phyloP scores from a whole-genome alignment of 306 rosid genomes.

The Vigna nakashimae region DNA sequence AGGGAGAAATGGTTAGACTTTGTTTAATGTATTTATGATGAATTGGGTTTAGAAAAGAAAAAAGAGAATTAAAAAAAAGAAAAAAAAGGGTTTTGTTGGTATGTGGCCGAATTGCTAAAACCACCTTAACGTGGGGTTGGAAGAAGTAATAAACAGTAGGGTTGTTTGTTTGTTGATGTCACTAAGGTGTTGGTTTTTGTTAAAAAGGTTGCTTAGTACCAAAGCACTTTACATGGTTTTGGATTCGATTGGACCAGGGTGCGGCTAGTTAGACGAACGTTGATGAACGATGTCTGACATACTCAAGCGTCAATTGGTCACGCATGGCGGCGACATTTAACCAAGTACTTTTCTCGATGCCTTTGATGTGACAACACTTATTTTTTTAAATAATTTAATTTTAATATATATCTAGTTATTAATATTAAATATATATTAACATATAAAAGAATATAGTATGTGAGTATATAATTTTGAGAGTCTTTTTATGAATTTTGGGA shows the following conservation, averaged over 20 bases:
- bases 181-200: background rate
- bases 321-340: too few relatives aligned
- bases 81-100: conserved; percentile 4
- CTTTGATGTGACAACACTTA: too few relatives aligned
- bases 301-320: too few relatives aligned
- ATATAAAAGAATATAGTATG: too few relatives aligned
- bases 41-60: background rate
- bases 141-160: background rate
- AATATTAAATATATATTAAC: too few relatives aligned
- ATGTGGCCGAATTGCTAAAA: background rate
- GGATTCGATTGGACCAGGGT: background rate
- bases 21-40: background rate
- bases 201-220: background rate
- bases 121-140: background rate
- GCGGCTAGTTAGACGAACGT: too few relatives aligned
- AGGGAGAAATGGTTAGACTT: background rate
- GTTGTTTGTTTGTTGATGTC: background rate
- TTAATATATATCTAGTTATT: too few relatives aligned
- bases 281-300: too few relatives aligned
- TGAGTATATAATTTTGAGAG: too few relatives aligned
- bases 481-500: too few relatives aligned
- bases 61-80: background rate
- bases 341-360: too few relatives aligned
- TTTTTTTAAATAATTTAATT: too few relatives aligned
- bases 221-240: background rate